These are phyloP conservation scores for Claviceps sp. DNA, from an alignment of 2,329 filamentous ascomycete genomes.

Conservation along the genomic window DNA sequence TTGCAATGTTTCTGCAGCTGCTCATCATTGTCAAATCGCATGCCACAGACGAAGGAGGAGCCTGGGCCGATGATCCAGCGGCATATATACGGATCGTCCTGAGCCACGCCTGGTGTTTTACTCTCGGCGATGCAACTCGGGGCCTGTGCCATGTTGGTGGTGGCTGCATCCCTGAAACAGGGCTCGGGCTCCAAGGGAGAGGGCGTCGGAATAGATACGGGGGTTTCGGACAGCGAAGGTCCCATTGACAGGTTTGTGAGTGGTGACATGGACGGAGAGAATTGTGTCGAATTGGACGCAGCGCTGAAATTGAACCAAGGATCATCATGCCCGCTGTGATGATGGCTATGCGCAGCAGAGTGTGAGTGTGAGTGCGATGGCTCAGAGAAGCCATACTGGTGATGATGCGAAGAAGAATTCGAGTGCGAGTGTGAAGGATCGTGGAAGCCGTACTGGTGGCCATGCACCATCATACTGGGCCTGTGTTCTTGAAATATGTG, in stretches of 20 bases:
- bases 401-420: not conserved
- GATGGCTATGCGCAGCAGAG: constrained; percentile 1
- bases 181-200: constrained; percentile 14
- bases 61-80: constrained; percentile 17
- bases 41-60: constrained; percentile 15
- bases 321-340: not conserved
- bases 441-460: constrained; percentile 5
- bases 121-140: not conserved
- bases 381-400: constrained; percentile 2
- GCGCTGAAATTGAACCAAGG: constrained; percentile 3
- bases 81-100: constrained; percentile 18
- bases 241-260: constrained; percentile 12
- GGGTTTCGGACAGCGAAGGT: constrained; percentile 12
- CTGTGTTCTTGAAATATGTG: constrained; percentile 18
- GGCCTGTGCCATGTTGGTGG: not conserved
- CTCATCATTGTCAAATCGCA: constrained; percentile 28
- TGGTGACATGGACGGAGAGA: constrained; percentile 13
- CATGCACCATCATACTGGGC: constrained; percentile 6
- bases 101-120: constrained; percentile 9
- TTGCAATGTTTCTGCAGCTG: constrained; percentile 43
- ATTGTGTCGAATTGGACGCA: constrained; percentile 4
- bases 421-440: not conserved
- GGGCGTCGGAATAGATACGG: constrained; percentile 8
- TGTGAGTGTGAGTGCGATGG: not conserved
- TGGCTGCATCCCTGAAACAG: not conserved